Base-by-base conservation (phyloP, 495 filamentous ascomycete genomes). In the Penicillium nucicola region DNA sequence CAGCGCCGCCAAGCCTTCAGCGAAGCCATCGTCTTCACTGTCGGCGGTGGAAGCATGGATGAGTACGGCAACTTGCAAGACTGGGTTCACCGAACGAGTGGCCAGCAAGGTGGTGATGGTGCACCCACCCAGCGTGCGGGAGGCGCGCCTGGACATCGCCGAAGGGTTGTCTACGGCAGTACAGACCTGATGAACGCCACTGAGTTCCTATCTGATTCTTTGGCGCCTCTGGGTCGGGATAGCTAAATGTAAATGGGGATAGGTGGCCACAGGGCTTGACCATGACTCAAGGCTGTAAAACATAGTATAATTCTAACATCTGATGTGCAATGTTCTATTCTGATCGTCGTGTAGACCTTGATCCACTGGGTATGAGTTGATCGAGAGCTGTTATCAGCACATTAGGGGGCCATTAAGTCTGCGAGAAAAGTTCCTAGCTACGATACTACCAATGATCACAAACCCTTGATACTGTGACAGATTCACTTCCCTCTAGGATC, bases 1-100 rank as follows among this genome's bases (percentile, higher is more conserved):
- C 92, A 97, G 69, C 74, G 92, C 34, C 77, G 93, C 48, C 95
- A 97, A 57, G 92, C 90, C 3, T 99, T 95, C 64, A 89, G 85
- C 25, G 95, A 99, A 61, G 92, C 93, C 7, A 86, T 97, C 48
- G 95, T 97, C 22, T 97, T 99, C 61, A 95, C 90, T 13, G 92
- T 99, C 15, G 93, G 93, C 10, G 93, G 93, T 45, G 93, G 95
- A 19, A 96, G 90, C 60, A 97, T 97, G 91, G 95, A 97, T 58
- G 95, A 99, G 66, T 99, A 99, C 67, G 92, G 92, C 12, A 99
- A 99, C 65, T 66, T 99, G 64, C 90, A 95, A 63, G 93, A 97
- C 62, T 99, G 95, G 95, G 89, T 90, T 7, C 81, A 82, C 64
- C 80, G 92, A 45, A 87, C 86, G 6, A 83, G 77, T 45, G 77